Evolutionary conservation across 768 basidiomycete genomes (phyloP), one percentile per base, ranked within the genome.

Genomic region (Aureoboletus auriporus): DNA sequence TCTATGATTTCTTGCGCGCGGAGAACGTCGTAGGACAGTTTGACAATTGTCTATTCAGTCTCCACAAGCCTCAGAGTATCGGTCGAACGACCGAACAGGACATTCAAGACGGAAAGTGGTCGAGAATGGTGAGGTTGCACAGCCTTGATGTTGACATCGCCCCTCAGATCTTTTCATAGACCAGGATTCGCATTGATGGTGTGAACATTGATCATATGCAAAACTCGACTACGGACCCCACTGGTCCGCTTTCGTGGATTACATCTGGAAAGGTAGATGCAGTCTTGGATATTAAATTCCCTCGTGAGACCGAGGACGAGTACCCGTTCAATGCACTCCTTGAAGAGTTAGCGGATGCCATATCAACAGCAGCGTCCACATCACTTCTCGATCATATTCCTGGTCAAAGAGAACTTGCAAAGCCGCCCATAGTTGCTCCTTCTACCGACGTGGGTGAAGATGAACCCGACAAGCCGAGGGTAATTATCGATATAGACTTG

Each of bases 201-300:
- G 86, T 99, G 42, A 93, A 89, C 52, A 84, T 99, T 57, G 96
- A 99, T 69, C 96, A 99, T 64, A 72, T 96, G 45, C 90, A 96
- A 68, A 81, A 84, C 43, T 82, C 86, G 30, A 83, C 85, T 5
- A 89, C 86, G 3, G 76, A 77, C 46, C 89, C 86, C 53, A 90
- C 93, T 7, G 64, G 64, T 7, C 93, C 94, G 11, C 86, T 98
- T 51, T 93, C 93, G 2, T 99, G 96, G 96, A 93, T 99, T 50
- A 94, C 89, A 0, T 90, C 94, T 0, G 96, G 96, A 37, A 96
- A 95, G 68, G 78, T 96, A 26, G 96, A 99, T 61, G 90, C 93
- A 9, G 96, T 99, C 6, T 78, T 97, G 20, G 96, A 99, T 69
- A 94, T 99, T 70, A 93, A 94, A 62, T 98, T 99, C 68, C 94